Base-by-base conservation (phyloP, 192 early-diverging fungal species). In the Piromyces finnis region DNA sequence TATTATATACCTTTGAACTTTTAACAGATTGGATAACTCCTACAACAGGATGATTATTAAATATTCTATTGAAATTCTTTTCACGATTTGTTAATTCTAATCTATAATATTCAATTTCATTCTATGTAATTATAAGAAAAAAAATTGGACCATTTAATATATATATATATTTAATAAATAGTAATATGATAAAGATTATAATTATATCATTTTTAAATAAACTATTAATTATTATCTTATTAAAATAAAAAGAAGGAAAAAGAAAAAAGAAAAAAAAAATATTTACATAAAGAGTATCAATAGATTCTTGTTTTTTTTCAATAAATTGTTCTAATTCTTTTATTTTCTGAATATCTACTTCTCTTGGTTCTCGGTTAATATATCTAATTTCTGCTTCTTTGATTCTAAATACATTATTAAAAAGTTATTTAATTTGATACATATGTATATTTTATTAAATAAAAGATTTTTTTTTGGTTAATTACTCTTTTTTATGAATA, bases 11-110 rank as follows among this genome's bases (percentile, higher is more conserved):
- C 37, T 39, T 39, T 39, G 7, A 14, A 13, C 14, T 39, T 39
- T 39, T 39, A 15, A 39, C 7, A 15, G 37, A 14, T 39, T 39
- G 80, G 2, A 90, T 85, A 28, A 88, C 39, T 28, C 89, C 89
- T 27, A 90, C 89, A 5, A 90, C 41, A 0, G 89, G 89, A 29
- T 82, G 80, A 32, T 86, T 87, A 79, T 90, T 90, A 81, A 90
- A 90, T n/a, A 90, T 90, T 79, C 86, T 88, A 81, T 90, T 90
- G 79, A 90, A 90, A 82, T 87, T 87, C 15, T 85, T 85, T 78
- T 90, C 89, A 15, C 87, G 82, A 79, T 90, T 90, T 51, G 88
- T 90, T 13, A 90, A 79, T 80, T 90, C 89, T 18, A 90, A 80
- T 81, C 85, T 88, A 81, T 83, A 90, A 79, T 86, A 84, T 35